phyloP scores from a whole-genome alignment of 1,284 basidiomycete species.

The Stygiomarasmius scandens region DNA sequence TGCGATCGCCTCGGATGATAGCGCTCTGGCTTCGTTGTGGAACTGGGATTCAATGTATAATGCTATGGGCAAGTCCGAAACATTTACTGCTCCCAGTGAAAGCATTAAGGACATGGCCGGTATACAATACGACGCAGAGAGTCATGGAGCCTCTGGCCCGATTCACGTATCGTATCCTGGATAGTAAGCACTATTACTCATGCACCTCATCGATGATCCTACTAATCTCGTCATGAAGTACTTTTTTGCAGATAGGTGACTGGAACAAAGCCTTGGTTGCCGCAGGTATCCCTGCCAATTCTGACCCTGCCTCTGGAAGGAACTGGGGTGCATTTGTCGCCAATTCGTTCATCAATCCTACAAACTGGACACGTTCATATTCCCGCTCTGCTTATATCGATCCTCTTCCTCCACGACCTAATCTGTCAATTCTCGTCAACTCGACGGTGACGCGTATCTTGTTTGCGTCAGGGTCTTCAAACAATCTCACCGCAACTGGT shows the following conservation, averaged over 20 bases:
- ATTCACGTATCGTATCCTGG: conserved; percentile 52
- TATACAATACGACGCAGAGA: conserved; percentile 42
- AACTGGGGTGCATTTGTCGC: conserved; percentile 59
- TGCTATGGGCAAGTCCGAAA: conserved; percentile 49
- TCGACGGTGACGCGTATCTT: conserved; percentile 63
- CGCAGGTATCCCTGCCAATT: conserved; percentile 43
- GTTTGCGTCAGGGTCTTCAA: conserved; percentile 46
- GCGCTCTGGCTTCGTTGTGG: conserved; percentile 39
- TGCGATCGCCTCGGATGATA: conserved; percentile 32
- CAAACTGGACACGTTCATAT: conserved; percentile 70
- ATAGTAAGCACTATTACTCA: conserved; percentile 43
- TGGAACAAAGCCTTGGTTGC: conserved; percentile 53
- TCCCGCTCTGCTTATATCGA: conserved; percentile 73
- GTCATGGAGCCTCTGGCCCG: conserved; percentile 50
- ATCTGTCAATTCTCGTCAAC: conserved; percentile 64
- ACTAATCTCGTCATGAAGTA: conserved; percentile 27
- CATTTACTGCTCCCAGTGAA: conserved; percentile 36
- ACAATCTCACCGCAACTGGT: conserved; percentile 53
- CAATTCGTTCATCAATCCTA: conserved; percentile 64
- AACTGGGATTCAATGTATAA: conserved; percentile 47
- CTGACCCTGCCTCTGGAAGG: conserved; percentile 52
- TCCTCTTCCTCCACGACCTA: conserved; percentile 55
- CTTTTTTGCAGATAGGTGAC: conserved; percentile 50
- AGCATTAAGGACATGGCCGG: conserved; percentile 36
- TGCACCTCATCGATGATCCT: not conserved